phyloP scores from a whole-genome alignment of 352 stramenopile genomes.

The Phytophthora syringae region DNA sequence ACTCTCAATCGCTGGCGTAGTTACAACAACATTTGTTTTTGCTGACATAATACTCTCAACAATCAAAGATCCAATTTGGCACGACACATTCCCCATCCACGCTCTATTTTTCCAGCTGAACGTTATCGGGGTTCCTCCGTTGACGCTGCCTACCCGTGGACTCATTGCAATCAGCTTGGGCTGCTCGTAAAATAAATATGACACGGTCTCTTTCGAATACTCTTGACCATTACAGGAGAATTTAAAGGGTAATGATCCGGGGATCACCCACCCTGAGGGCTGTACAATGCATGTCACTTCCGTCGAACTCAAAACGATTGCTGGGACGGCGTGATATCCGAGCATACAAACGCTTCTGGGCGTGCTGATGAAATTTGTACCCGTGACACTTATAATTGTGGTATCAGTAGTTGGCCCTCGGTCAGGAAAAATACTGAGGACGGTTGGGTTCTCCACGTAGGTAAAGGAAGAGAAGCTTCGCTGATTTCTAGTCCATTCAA shows the following conservation, averaged over 20 bases:
- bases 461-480: slow-evolving; percentile 26
- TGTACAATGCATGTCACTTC: slow-evolving; percentile 45
- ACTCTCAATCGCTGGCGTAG: slow-evolving; percentile 5
- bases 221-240: slow-evolving; percentile 54
- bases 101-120: slow-evolving; percentile 24
- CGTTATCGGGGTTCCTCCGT: slow-evolving; percentile 39
- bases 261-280: slow-evolving; percentile 20
- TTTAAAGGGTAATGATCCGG: slow-evolving; percentile 15
- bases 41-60: slow-evolving; percentile 9
- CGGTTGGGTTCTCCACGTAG: slow-evolving; percentile 39
- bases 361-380: slow-evolving; percentile 37
- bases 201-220: slow-evolving; percentile 22
- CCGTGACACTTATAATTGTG: slow-evolving; percentile 40
- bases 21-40: slow-evolving; percentile 7
- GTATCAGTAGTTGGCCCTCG: slow-evolving; percentile 28
- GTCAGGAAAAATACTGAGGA: slow-evolving; percentile 38
- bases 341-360: slow-evolving; percentile 37
- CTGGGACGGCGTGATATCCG: slow-evolving; percentile 31
- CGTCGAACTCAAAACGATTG: slow-evolving; percentile 36
- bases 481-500: slow-evolving; percentile 47
- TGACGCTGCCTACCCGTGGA: slow-evolving; percentile 20
- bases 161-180: slow-evolving; percentile 19
- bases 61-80: slow-evolving; percentile 30
- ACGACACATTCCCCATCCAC: slow-evolving; percentile 19
- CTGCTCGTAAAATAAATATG: slow-evolving; percentile 44